Evolutionary conservation across 305 asterid species (phyloP).

Genomic region (Stenogyne calaminthoides): DNA sequence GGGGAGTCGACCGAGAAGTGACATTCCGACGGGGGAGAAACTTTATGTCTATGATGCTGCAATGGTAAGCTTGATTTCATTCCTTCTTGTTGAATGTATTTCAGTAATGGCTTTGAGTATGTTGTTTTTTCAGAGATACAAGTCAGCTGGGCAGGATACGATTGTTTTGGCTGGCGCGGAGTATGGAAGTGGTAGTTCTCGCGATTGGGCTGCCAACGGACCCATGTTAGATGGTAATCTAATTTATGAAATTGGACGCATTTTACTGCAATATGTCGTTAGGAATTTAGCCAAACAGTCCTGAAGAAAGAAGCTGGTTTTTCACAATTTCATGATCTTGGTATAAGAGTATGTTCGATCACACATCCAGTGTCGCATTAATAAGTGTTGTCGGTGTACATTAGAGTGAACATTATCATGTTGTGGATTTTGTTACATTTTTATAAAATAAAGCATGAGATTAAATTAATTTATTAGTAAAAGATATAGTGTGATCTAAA

Average conservation of each 20-base stretch:
- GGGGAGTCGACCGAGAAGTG: constrained; percentile 73
- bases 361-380: no score
- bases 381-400: neutral
- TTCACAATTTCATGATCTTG: neutral
- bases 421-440: neutral
- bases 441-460: no score
- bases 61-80: constrained; percentile 38
- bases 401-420: neutral
- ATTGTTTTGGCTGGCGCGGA: constrained; percentile 90
- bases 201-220: constrained; percentile 99
- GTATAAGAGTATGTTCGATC: neutral
- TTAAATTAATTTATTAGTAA: no score
- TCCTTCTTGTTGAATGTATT: no score
- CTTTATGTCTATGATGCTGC: constrained; percentile 87
- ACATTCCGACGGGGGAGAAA: constrained; percentile 81
- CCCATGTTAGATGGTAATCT: constrained; percentile 56
- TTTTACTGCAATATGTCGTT: constrained; percentile 78
- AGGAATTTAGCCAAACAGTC: constrained; percentile 49
- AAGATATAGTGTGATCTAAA: neutral
- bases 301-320: neutral
- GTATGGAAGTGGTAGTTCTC: constrained; percentile 95
- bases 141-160: constrained; percentile 71
- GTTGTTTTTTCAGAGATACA: constrained; percentile 59
- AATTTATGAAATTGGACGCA: no score
- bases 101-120: neutral